phyloP scores from a whole-genome alignment of 208 protist genomes.

The Acanthamoeba lugdunensis region DNA sequence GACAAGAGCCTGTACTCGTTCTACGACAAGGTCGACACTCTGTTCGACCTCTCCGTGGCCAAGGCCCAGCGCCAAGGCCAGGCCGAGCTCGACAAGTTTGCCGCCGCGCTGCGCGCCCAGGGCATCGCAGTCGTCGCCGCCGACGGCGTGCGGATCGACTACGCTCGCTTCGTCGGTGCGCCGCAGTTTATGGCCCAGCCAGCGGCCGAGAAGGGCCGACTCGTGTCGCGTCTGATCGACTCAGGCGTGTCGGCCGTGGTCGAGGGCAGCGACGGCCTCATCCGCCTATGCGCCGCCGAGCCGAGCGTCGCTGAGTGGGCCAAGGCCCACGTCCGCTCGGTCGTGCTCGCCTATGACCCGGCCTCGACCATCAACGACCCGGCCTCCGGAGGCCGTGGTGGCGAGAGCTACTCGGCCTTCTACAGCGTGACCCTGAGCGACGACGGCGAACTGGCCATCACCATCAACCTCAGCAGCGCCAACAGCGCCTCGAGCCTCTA shows the following conservation, averaged over 20 bases:
- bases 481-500: no score
- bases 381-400: no score
- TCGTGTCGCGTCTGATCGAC: background rate
- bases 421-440: no score
- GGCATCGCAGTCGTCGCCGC: background rate
- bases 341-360: no score
- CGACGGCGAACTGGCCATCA: no score
- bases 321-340: no score
- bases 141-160: background rate
- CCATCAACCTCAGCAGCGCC: no score
- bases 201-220: background rate
- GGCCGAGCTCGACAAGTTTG: background rate
- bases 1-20: background rate
- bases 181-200: background rate
- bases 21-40: background rate
- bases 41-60: conserved; percentile 14
- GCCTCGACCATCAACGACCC: no score
- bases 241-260: background rate
- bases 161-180: background rate
- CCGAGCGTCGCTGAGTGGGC: background rate
- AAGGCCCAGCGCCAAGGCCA: background rate
- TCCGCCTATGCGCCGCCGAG: background rate
- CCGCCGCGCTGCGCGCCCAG: background rate
- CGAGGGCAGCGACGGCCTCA: background rate
- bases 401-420: no score